Evolutionary conservation across 1,284 basidiomycete species (phyloP).

Genomic region (Apiotrichum siamense): DNA sequence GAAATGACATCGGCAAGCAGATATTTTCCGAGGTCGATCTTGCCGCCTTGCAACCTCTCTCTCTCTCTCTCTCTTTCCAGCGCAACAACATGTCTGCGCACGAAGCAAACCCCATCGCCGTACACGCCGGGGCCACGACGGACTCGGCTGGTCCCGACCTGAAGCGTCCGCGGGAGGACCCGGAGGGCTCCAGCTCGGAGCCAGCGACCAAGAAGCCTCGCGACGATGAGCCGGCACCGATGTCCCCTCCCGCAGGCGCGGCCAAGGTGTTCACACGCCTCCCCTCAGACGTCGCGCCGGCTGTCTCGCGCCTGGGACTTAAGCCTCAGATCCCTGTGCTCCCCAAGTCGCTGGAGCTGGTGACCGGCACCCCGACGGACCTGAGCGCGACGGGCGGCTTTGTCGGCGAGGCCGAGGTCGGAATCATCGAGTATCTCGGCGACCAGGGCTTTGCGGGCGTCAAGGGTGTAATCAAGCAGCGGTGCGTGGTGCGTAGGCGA

Average conservation of each 20-base stretch:
- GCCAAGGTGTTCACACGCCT: not conserved
- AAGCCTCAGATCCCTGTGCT: slow-evolving; percentile 30
- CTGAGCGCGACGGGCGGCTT: slow-evolving; percentile 26
- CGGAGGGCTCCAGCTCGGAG: not conserved
- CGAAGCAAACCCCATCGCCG: no score
- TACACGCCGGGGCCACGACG: no score
- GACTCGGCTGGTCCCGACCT: no score
- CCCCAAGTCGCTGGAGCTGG: slow-evolving; percentile 34
- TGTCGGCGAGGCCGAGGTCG: slow-evolving; percentile 75
- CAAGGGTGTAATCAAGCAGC: slow-evolving; percentile 88
- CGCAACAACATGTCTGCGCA: no score
- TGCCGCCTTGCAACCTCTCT: no score
- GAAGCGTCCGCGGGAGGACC: slow-evolving; percentile 2
- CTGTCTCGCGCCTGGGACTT: slow-evolving; percentile 36
- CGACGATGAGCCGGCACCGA: not conserved
- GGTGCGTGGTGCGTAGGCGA: slow-evolving; percentile 51
- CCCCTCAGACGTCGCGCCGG: slow-evolving; percentile 13
- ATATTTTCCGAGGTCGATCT: no score
- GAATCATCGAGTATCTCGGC: slow-evolving; percentile 81
- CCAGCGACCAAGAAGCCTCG: not conserved
- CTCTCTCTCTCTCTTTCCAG: no score
- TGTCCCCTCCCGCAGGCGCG: not conserved
- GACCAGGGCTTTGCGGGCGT: slow-evolving; percentile 61
- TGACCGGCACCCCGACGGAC: slow-evolving; percentile 31
- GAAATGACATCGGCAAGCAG: no score